These are phyloP conservation scores for Aspergillus coremiiformis DNA, from an alignment of 495 filamentous ascomycete species.

Conservation along the genomic window DNA sequence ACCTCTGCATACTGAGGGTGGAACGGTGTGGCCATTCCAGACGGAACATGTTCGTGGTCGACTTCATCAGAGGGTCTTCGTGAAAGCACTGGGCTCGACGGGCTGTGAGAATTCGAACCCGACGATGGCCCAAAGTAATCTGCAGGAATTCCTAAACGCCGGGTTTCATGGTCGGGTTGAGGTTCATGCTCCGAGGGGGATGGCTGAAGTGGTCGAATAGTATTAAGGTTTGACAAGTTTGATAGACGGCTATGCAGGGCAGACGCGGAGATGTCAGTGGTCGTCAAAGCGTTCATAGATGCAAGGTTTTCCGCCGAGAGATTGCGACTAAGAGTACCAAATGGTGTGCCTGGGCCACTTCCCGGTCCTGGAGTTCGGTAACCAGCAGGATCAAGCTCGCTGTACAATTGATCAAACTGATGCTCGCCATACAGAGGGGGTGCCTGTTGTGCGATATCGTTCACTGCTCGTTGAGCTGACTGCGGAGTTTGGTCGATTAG, in stretches of 20 bases:
- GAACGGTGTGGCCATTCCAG: slow-evolving; percentile 51
- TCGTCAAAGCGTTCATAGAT: slow-evolving; percentile 52
- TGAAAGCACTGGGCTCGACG: slow-evolving; percentile 35
- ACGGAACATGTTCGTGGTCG: slow-evolving; percentile 37
- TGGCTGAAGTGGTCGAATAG: slow-evolving; percentile 18
- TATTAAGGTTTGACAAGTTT: slow-evolving; percentile 51
- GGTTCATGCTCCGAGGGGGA: slow-evolving; percentile 23
- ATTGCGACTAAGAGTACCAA: slow-evolving; percentile 63
- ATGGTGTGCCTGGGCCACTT: slow-evolving; percentile 70
- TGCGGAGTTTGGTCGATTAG: slow-evolving; percentile 49
- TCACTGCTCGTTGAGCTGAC: slow-evolving; percentile 24
- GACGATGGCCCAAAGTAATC: slow-evolving; percentile 30
- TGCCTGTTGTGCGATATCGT: slow-evolving; percentile 48
- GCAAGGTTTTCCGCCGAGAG: slow-evolving; percentile 74
- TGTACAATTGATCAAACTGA: slow-evolving; percentile 79
- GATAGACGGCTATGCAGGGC: slow-evolving; percentile 59
- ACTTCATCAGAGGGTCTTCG: slow-evolving; percentile 57
- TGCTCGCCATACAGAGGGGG: slow-evolving; percentile 87
- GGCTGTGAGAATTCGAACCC: slow-evolving; percentile 32
- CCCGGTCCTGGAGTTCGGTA: slow-evolving; percentile 66
- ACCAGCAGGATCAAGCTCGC: slow-evolving; percentile 67
- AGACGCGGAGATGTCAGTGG: slow-evolving; percentile 42
- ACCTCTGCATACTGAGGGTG: slow-evolving; percentile 57
- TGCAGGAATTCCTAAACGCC: slow-evolving; percentile 22
- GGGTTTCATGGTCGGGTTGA: slow-evolving; percentile 15